These are phyloP conservation scores for Pugionium dolabratum DNA, from an alignment of 345 rosid genomes.

Conservation along the genomic window DNA sequence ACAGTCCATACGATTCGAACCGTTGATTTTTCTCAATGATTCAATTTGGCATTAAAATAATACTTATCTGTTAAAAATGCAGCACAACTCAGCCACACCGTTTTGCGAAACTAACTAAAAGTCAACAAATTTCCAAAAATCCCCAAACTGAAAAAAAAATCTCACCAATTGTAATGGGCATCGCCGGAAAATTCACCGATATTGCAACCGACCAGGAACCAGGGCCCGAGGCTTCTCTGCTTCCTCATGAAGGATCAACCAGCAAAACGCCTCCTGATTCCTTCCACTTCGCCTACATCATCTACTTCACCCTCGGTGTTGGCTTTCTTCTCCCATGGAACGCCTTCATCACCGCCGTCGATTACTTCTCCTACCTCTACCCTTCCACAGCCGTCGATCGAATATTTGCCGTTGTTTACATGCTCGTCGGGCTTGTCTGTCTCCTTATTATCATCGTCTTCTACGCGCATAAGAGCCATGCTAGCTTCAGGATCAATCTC, in stretches of 20 bases:
- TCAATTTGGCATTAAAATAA: too few relatives aligned
- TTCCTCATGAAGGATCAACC: conserved; percentile 35
- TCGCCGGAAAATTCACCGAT: conserved; percentile 37
- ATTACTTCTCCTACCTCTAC: conserved; percentile 89
- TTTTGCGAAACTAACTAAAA: neutral
- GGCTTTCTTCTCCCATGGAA: conserved; percentile 99
- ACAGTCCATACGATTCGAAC: too few relatives aligned
- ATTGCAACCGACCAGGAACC: conserved; percentile 40
- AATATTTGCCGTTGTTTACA: conserved; percentile 76
- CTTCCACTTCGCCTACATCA: conserved; percentile 74
- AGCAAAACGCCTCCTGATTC: conserved; percentile 57
- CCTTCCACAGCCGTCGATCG: conserved; percentile 91
- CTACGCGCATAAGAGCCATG: conserved; percentile 70
- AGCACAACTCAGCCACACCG: neutral
- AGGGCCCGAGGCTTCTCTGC: conserved; percentile 58
- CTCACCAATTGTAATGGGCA: conserved; percentile 40
- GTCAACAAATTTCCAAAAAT: conserved; percentile 29
- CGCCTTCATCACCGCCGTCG: conserved; percentile 96
- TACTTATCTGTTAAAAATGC: too few relatives aligned
- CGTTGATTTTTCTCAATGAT: too few relatives aligned
- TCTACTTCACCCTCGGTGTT: conserved; percentile 80
- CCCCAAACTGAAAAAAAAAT: conserved; percentile 1
- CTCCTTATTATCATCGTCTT: conserved; percentile 60
- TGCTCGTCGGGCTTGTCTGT: conserved; percentile 62
- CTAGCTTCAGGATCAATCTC: conserved; percentile 69